Evolutionary conservation across 192 early-diverging fungal genomes (phyloP).

Genomic region (Linnemannia schmuckeri): DNA sequence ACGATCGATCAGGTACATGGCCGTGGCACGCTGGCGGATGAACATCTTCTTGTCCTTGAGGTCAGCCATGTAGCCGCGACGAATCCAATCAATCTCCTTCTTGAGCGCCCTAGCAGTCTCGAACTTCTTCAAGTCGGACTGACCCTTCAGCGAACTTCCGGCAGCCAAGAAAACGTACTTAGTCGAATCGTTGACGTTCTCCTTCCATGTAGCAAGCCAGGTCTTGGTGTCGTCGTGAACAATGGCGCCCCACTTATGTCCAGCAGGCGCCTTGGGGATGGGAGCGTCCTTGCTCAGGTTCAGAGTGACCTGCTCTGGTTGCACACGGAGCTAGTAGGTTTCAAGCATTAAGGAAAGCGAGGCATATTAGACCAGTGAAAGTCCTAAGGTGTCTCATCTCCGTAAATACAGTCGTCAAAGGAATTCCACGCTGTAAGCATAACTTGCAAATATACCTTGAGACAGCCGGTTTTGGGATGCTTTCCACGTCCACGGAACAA

Average conservation of each 20-base stretch:
- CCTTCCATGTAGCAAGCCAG: slow-evolving; percentile 99
- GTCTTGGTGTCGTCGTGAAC: slow-evolving; percentile 93
- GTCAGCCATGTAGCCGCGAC: slow-evolving; percentile 81
- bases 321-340: slow-evolving; percentile 74
- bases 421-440: neutral
- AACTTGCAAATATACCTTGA: slow-evolving; percentile 74
- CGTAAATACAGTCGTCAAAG: too few species aligned
- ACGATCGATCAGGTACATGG: slow-evolving; percentile 95
- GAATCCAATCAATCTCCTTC: slow-evolving; percentile 82
- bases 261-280: slow-evolving; percentile 86
- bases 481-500: slow-evolving; percentile 97
- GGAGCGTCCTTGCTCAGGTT: slow-evolving; percentile 86
- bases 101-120: slow-evolving; percentile 94
- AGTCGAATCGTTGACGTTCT: slow-evolving; percentile 93
- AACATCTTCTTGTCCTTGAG: slow-evolving; percentile 86
- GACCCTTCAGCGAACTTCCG: slow-evolving; percentile 92
- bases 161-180: slow-evolving; percentile 98
- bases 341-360: neutral
- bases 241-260: slow-evolving; percentile 91
- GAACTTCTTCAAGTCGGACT: slow-evolving; percentile 96
- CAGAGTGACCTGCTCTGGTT: slow-evolving; percentile 93
- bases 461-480: slow-evolving; percentile 93
- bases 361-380: neutral
- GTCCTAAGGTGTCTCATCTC: too few species aligned
- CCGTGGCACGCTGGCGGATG: slow-evolving; percentile 91